Conservation (phyloP, 345 rosid species). For the Eutrema japonicum region DNA sequence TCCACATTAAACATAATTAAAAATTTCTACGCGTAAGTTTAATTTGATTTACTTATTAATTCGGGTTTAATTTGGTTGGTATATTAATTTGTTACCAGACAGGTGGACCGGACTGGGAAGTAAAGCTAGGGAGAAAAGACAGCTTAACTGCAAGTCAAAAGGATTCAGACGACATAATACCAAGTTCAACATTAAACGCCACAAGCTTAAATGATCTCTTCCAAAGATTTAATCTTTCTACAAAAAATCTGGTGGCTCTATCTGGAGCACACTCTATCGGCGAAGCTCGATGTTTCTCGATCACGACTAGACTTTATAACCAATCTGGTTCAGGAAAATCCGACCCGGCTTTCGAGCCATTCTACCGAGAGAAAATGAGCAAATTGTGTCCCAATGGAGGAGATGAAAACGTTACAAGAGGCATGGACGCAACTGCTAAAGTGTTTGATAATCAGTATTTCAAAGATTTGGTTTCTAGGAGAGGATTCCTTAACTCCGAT, state of each 20-base stretch:
- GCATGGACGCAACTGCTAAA: slow-evolving; percentile 65
- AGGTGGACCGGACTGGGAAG: slow-evolving; percentile 83
- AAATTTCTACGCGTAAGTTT: too few species aligned
- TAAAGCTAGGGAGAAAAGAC: slow-evolving; percentile 77
- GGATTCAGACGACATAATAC: slow-evolving; percentile 69
- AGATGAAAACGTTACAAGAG: slow-evolving; percentile 65
- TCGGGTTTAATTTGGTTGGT: neutral
- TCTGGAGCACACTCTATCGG: slow-evolving; percentile 92
- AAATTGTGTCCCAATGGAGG: slow-evolving; percentile 64
- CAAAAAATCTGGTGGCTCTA: slow-evolving; percentile 78
- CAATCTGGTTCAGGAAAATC: slow-evolving; percentile 72
- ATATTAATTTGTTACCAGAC: slow-evolving; percentile 45
- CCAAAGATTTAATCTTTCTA: slow-evolving; percentile 57
- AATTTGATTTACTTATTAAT: too few species aligned
- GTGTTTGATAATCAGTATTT: slow-evolving; percentile 72
- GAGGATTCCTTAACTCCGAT: slow-evolving; percentile 82
- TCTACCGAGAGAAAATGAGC: slow-evolving; percentile 53
- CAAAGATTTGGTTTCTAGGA: slow-evolving; percentile 68
- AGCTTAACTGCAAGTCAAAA: slow-evolving; percentile 76
- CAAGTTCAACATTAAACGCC: slow-evolving; percentile 75
- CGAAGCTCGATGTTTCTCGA: slow-evolving; percentile 76
- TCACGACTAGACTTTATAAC: slow-evolving; percentile 77
- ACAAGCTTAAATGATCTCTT: slow-evolving; percentile 61
- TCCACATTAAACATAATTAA: too few species aligned
- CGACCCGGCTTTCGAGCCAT: slow-evolving; percentile 62